Evolutionary conservation across 305 asterid genomes (phyloP).

Genomic region (Fraxinus greggii): DNA sequence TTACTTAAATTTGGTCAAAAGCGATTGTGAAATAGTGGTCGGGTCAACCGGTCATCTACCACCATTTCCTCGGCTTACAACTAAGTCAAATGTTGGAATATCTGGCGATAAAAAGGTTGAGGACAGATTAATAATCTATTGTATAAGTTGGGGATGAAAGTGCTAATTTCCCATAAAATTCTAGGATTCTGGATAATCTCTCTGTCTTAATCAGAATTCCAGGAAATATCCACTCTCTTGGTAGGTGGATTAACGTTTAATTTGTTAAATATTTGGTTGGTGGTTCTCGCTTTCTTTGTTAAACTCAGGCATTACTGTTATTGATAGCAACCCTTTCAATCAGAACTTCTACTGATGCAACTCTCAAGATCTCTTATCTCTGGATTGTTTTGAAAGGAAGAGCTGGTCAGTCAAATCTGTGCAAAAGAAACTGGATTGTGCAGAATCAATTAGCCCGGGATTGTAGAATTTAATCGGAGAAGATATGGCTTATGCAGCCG

Average conservation of each 20-base stretch:
- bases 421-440: neutral
- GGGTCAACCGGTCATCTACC: too few relatives aligned
- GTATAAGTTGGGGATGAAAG: neutral
- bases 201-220: neutral
- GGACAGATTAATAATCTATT: neutral
- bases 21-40: too few relatives aligned
- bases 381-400: neutral
- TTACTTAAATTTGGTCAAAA: too few relatives aligned
- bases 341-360: neutral
- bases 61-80: too few relatives aligned
- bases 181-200: neutral
- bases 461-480: neutral
- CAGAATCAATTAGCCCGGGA: neutral
- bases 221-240: neutral
- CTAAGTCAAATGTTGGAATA: neutral
- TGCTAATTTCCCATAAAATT: neutral
- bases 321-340: neutral
- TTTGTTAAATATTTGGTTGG: neutral
- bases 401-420: neutral
- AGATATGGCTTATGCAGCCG: constrained; percentile 10
- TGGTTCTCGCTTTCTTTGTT: neutral
- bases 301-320: neutral
- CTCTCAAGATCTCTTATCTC: neutral
- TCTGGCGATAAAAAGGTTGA: neutral
- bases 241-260: neutral